Evolutionary conservation across 345 rosid species (phyloP), one percentile per base, ranked within the genome.

Genomic region (Aethionema arabicum): DNA sequence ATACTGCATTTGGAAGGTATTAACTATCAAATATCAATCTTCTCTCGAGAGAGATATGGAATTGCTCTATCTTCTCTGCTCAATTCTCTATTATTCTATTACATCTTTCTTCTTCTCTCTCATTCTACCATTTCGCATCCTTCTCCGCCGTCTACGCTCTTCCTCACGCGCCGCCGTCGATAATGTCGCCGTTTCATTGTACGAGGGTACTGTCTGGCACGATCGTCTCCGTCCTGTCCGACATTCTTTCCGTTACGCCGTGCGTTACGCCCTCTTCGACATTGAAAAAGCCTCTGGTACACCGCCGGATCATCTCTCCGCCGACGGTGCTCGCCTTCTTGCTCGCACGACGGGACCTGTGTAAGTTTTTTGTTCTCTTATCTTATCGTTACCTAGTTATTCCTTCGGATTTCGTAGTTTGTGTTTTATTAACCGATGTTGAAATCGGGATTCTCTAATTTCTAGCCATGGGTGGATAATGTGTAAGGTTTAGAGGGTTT

Each of bases 201-300:
- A 88, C 65, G 68, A 88, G 78, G 98, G 98, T 67, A 78, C 75
- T 21, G 95, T 91, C 32, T 86, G 85, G 88, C 96, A 91, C 74
- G 80, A 86, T 68, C 95, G 95, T 52, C 87, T 88, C 74, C 91
- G 76, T 14, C 98, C 96, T 35, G 80, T 78, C 62, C 80, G 72
- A 29, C 92, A 91, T 65, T 80, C 87, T 0, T 89, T 92, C 66
- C 77, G 66, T 12, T 86, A 85, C 78, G 27, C 83, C 5, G 88
- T 88, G 11, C 88, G 95, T 62, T 91, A 85, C 70, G 95, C 89
- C 0, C 85, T 92, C 52, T 66, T 76, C 32, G 91, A 85, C 82
- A 91, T 89, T 55, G 91, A 87, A 54, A 64, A 60, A 32, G 70
- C 84, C 0, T 11, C 65, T 30, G 4, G 29, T 16, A 6, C 64